phyloP scores from a whole-genome alignment of 148 eudicot genomes.

The Pharnaceum exiguum region DNA sequence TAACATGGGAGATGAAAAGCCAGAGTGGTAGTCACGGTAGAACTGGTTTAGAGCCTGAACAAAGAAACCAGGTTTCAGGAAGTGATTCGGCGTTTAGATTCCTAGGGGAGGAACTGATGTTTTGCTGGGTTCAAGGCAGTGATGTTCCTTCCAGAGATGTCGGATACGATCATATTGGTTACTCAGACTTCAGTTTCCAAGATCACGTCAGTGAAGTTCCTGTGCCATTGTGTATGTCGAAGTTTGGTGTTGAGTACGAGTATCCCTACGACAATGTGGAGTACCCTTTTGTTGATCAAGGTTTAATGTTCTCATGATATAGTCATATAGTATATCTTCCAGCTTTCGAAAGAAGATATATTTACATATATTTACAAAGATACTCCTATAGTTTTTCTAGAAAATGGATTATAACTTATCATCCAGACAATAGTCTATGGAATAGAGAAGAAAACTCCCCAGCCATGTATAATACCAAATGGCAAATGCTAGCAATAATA shows the following conservation, averaged over 20 bases:
- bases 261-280: conserved; percentile 47
- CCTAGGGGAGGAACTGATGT: conserved; percentile 30
- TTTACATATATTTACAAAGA: neutral
- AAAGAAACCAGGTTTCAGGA: conserved; percentile 27
- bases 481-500: conserved; percentile 24
- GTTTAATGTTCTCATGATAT: conserved; percentile 54
- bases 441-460: conserved; percentile 7
- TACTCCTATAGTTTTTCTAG: neutral
- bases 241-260: conserved; percentile 59
- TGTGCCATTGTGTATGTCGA: conserved; percentile 29
- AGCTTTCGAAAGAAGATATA: neutral
- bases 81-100: conserved; percentile 32
- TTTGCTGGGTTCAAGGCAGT: conserved; percentile 44
- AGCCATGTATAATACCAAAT: conserved; percentile 21
- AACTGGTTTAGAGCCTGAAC: conserved; percentile 28
- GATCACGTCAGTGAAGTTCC: conserved; percentile 41
- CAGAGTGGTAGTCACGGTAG: conserved; percentile 27
- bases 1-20: conserved; percentile 22
- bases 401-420: conserved; percentile 2
- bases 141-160: conserved; percentile 25
- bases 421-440: conserved; percentile 1
- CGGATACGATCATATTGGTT: conserved; percentile 35
- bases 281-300: conserved; percentile 66
- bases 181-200: conserved; percentile 26
- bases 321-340: neutral